Evolutionary conservation across 148 eudicot species (phyloP).

Genomic region (Vaccinium vitisidaea): DNA sequence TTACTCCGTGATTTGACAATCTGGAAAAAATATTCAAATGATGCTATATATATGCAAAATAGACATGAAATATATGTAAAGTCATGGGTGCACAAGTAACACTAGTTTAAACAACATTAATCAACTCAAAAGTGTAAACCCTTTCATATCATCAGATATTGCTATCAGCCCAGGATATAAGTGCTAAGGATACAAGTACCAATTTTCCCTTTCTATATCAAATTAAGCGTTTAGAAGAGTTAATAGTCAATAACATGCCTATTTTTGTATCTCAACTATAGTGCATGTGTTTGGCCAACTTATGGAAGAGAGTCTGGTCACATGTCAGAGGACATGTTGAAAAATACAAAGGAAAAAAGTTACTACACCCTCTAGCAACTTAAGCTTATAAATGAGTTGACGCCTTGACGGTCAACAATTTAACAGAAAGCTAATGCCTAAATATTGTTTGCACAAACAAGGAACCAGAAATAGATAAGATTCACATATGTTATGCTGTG

Average conservation of each 20-base stretch:
- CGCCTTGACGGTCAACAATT: background rate
- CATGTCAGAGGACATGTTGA: background rate
- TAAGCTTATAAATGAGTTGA: background rate
- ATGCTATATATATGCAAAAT: background rate
- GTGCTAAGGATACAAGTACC: background rate
- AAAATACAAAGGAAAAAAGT: background rate
- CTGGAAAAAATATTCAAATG: background rate
- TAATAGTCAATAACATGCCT: background rate
- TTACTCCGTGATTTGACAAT: background rate
- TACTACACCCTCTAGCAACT: background rate
- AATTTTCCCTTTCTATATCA: background rate
- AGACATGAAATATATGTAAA: too few species aligned
- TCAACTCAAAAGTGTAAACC: background rate
- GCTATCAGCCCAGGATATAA: constrained; percentile 16
- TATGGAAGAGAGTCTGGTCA: background rate
- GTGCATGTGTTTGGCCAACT: background rate
- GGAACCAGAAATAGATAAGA: background rate
- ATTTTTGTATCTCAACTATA: background rate
- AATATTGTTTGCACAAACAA: background rate
- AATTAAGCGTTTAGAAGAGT: background rate
- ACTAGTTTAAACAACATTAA: background rate
- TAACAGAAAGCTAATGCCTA: background rate
- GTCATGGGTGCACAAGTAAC: background rate
- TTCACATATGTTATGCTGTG: background rate
- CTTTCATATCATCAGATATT: background rate